phyloP scores from a whole-genome alignment of 2,329 filamentous ascomycete genomes.

The Truncatella angustata region DNA sequence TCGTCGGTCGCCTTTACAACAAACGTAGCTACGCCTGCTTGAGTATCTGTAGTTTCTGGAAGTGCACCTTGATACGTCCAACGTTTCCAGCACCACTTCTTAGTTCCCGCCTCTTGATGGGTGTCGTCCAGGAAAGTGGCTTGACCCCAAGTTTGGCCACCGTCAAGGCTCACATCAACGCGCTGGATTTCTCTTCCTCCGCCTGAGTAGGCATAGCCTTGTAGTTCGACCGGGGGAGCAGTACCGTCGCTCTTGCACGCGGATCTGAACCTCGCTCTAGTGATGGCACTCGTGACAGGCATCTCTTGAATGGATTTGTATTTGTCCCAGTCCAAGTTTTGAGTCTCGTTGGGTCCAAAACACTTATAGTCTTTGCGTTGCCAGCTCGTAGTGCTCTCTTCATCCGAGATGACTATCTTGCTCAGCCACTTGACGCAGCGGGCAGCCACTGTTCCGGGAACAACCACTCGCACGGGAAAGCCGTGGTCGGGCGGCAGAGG shows the following conservation, averaged over 20 bases:
- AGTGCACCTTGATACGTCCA: constrained; percentile 57
- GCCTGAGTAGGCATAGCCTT: constrained; percentile 67
- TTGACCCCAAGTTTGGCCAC: constrained; percentile 62
- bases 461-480: constrained; percentile 60
- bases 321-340: constrained; percentile 58
- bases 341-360: constrained; percentile 61
- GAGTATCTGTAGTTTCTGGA: constrained; percentile 29
- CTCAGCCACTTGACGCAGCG: constrained; percentile 69
- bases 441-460: constrained; percentile 65
- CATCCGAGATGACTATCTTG: constrained; percentile 61
- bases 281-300: constrained; percentile 67
- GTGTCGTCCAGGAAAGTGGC: constrained; percentile 55
- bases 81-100: constrained; percentile 62
- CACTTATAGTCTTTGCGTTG: constrained; percentile 68
- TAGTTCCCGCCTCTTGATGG: constrained; percentile 37
- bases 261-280: constrained; percentile 30
- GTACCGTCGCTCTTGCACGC: too few relatives aligned
- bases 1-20: constrained; percentile 67
- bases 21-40: constrained; percentile 45
- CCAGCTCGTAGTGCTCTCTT: constrained; percentile 66
- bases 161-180: constrained; percentile 66
- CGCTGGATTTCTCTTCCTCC: constrained; percentile 64
- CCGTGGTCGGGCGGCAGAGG: constrained; percentile 65
- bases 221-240: constrained; percentile 42
- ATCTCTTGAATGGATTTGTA: constrained; percentile 67